phyloP scores from a whole-genome alignment of 768 basidiomycete genomes.

The Tulasnella sp. region DNA sequence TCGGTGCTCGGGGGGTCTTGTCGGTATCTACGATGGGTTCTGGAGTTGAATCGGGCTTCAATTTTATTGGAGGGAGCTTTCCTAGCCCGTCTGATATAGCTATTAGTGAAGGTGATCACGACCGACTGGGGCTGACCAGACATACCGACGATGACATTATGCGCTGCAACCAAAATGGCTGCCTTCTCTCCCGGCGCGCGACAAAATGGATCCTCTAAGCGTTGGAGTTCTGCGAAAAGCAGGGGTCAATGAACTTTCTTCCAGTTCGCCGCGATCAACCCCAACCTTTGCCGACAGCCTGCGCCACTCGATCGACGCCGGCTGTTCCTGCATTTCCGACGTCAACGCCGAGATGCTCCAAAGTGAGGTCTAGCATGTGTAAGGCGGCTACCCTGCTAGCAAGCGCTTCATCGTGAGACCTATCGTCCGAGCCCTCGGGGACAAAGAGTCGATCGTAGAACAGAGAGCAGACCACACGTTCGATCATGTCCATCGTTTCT shows the following conservation, averaged over 20 bases:
- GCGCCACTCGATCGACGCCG: slow-evolving; percentile 54
- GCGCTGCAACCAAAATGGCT: slow-evolving; percentile 72
- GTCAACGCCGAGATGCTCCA: slow-evolving; percentile 87
- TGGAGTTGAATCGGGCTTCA: slow-evolving; percentile 57
- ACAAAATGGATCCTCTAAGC: slow-evolving; percentile 46
- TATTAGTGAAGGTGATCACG: slow-evolving; percentile 16
- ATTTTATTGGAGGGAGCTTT: slow-evolving; percentile 63
- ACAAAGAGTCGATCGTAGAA: slow-evolving; percentile 91
- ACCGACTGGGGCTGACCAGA: slow-evolving; percentile 16
- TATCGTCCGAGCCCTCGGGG: slow-evolving; percentile 69
- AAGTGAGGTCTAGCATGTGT: slow-evolving; percentile 81
- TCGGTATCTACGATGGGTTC: slow-evolving; percentile 42
- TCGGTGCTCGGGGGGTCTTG: slow-evolving; percentile 35
- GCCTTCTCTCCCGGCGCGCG: slow-evolving; percentile 75
- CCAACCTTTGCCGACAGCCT: slow-evolving; percentile 70
- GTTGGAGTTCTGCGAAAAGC: slow-evolving; percentile 48
- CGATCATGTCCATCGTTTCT: slow-evolving; percentile 67
- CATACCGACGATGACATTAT: slow-evolving; percentile 82
- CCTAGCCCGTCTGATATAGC: slow-evolving; percentile 62
- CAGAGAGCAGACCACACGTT: slow-evolving; percentile 61
- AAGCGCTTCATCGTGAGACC: slow-evolving; percentile 84
- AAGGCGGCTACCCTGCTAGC: slow-evolving; percentile 86
- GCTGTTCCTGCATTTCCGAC: slow-evolving; percentile 50
- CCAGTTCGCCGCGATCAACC: slow-evolving; percentile 34
- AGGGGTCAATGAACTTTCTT: not conserved